Base-by-base conservation (phyloP, 495 filamentous ascomycete genomes). In the Penicillium macrosclerotiorum region DNA sequence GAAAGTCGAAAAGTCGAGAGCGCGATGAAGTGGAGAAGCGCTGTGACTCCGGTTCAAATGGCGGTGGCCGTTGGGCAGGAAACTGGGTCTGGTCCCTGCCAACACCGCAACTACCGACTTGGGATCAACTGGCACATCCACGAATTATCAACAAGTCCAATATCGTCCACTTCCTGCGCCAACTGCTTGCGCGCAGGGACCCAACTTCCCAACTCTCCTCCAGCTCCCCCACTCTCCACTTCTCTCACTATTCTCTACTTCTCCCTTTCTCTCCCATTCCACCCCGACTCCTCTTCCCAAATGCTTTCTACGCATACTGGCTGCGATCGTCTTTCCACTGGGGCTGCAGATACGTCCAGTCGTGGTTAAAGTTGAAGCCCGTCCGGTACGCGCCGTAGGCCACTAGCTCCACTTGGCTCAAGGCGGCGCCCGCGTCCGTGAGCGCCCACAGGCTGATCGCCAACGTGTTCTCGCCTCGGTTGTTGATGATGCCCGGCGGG, bases 401-500 rank as follows among this genome's bases (percentile, higher is more conserved):
- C 29, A 57, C 45, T 20, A 72, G 34, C 41, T 70, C 63, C 35
- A 75, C 67, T 30, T 45, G 48, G 29, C 63, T 60, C 36, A 75
- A 25, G 25, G 40, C 47, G 5, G 62, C 72, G 12, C 67, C 68
- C 9, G 36, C 51, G 30, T 73, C 72, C 8, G 59, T 68, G 60
- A 69, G 53, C 5, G 65, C 69, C 73, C 74, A 78, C 43, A 78
- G 9, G 49, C 67, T 73, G 14, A 78, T 55, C 8, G 64, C 69
- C 32, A 78, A n/a, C 4, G 61, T 67, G 48, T 79, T 77, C 42
- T 59, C 24, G 0, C 69, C 70, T 7, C 58, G 57, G 49, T 68
- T 74, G 31, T 78, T 77, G 45, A 75, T 56, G 11, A 77, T 55
- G 3, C 75, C 74, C 0, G 70, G 73, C 6, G 72, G 75, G 36